A percentile compares a stretch with the other conserved stretches of the same genome.
These are phyloP conservation scores for Lactuca sativa DNA, from an alignment of 129 eudicot species.

Conservation along the genomic window DNA sequence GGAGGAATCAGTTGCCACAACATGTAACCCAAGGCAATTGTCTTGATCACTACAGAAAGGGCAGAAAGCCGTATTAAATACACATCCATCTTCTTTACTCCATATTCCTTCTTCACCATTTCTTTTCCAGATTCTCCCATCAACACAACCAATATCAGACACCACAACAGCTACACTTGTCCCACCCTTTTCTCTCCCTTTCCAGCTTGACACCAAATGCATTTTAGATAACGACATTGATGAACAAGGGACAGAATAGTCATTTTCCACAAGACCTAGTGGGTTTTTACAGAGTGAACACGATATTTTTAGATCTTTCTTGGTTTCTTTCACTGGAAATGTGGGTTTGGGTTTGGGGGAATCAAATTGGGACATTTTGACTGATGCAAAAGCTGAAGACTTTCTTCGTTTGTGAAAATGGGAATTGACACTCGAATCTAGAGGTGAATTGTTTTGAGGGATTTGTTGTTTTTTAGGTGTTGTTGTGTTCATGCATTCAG, in stretches of 20 bases:
- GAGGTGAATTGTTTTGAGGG: conserved; percentile 41
- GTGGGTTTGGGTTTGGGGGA: conserved; percentile 28
- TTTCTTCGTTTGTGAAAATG: conserved; percentile 57
- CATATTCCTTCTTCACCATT: conserved; percentile 61
- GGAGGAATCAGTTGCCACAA: conserved; percentile 79
- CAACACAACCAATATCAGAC: conserved; percentile 49
- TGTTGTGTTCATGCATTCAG: conserved; percentile 30
- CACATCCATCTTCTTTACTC: conserved; percentile 98
- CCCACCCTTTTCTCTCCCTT: conserved; percentile 32
- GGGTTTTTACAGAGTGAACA: conserved; percentile 65
- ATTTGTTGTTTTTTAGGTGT: conserved; percentile 41
- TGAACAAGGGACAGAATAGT: conserved; percentile 47
- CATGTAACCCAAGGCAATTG: conserved; percentile 75
- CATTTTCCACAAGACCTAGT: conserved; percentile 67
- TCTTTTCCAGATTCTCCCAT: conserved; percentile 47
- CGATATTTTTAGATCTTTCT: conserved; percentile 46
- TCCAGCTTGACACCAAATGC: conserved; percentile 50
- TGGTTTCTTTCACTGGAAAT: conserved; percentile 32
- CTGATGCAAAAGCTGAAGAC: conserved; percentile 29
- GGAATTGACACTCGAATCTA: conserved; percentile 62
- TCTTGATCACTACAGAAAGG: conserved; percentile 60
- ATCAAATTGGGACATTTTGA: conserved; percentile 32
- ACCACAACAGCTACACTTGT: conserved; percentile 43
- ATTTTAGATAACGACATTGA: conserved; percentile 48
- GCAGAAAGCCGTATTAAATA: conserved; percentile 63